phyloP scores from a whole-genome alignment of 169 alveolate species.

The Blepharisma undulans region DNA sequence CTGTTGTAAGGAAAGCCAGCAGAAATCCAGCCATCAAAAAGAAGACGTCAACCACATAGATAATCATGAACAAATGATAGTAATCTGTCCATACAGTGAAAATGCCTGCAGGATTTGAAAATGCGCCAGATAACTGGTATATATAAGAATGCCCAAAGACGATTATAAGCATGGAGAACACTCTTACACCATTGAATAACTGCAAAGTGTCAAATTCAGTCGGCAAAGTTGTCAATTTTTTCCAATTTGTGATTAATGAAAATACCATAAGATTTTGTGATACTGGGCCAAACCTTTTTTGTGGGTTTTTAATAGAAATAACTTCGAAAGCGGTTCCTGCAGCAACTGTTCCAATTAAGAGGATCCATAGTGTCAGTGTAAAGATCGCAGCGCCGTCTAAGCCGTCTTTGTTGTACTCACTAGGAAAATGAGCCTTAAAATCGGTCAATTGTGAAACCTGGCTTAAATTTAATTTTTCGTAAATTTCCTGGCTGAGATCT shows the following conservation, averaged over 20 bases:
- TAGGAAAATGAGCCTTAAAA: neutral
- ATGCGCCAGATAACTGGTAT: neutral
- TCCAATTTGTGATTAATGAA: neutral
- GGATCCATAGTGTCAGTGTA: neutral
- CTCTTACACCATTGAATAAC: constrained; percentile 18
- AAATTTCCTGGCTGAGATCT: neutral
- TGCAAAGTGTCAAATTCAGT: neutral
- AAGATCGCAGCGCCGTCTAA: neutral
- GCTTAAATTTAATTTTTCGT: neutral
- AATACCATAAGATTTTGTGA: neutral
- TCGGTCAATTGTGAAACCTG: neutral
- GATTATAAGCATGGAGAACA: neutral
- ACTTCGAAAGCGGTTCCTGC: neutral
- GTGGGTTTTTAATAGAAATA: neutral
- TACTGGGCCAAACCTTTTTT: neutral
- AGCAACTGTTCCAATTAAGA: neutral
- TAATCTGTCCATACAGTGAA: neutral
- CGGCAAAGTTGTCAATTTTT: neutral
- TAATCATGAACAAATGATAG: neutral
- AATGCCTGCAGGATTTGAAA: neutral
- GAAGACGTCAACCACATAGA: constrained; percentile 3
- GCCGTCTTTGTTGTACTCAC: constrained; percentile 5
- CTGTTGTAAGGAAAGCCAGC: neutral
- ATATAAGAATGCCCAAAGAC: neutral
- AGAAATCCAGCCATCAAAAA: constrained; percentile 24